phyloP scores from a whole-genome alignment of 2,329 filamentous ascomycete genomes.

The Claviceps sp. region DNA sequence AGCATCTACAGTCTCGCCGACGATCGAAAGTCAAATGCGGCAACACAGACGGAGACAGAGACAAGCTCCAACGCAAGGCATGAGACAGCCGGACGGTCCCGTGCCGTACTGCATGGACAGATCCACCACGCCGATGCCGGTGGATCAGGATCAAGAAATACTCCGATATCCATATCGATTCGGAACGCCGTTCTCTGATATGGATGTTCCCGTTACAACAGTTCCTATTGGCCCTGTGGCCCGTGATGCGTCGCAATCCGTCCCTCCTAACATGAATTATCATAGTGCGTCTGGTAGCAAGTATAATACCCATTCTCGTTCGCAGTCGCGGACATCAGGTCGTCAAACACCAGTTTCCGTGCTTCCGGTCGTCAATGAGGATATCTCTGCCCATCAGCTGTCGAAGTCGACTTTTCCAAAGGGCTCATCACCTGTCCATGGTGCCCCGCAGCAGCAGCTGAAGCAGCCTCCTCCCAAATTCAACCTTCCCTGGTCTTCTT shows the following conservation, averaged over 20 bases:
- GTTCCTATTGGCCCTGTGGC: conserved; percentile 58
- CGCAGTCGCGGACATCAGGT: conserved; percentile 40
- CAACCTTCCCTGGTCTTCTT: conserved; percentile 42
- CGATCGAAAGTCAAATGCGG: conserved; percentile 13
- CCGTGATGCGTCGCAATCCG: conserved; percentile 75
- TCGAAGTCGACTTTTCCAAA: conserved; percentile 20
- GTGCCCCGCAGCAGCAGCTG: conserved; percentile 22
- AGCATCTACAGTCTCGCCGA: conserved; percentile 16
- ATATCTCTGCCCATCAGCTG: conserved; percentile 31
- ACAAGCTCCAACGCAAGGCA: conserved; percentile 12
- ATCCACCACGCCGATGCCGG: conserved; percentile 32
- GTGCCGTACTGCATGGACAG: conserved; percentile 39
- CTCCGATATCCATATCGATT: conserved; percentile 54
- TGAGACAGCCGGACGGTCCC: conserved; percentile 21
- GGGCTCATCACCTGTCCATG: conserved; percentile 23
- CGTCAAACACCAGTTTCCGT: conserved; percentile 56
- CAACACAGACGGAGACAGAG: conserved; percentile 12
- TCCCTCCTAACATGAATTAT: conserved; percentile 87
- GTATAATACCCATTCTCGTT: conserved; percentile 25
- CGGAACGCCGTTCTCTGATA: conserved; percentile 79
- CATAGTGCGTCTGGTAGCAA: conserved; percentile 28
- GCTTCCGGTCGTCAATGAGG: conserved; percentile 58
- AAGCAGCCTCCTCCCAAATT: conserved; percentile 39
- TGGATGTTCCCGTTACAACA: conserved; percentile 73
- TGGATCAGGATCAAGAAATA: conserved; percentile 44